Evolutionary conservation across 805 yeast species (phyloP).

Genomic region (Starmerella powellii): DNA sequence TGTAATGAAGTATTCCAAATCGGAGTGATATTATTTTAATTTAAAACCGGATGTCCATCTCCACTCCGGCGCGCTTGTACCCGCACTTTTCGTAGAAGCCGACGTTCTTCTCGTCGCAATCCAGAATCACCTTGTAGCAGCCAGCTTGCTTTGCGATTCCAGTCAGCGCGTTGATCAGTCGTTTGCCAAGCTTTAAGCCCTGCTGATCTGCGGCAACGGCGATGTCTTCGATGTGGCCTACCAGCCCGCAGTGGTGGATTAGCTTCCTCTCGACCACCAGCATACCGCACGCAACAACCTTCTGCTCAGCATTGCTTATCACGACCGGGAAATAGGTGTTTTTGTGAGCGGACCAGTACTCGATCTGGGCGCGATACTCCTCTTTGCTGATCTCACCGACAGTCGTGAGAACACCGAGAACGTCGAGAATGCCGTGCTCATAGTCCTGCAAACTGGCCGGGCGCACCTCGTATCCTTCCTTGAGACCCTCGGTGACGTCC

Average conservation of each 20-base stretch:
- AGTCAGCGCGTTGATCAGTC: constrained; percentile 50
- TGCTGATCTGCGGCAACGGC: constrained; percentile 65
- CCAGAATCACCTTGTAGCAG: constrained; percentile 80
- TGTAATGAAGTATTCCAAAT: background rate
- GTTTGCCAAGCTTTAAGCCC: constrained; percentile 69
- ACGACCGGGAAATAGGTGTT: constrained; percentile 59
- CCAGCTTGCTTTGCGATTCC: constrained; percentile 47
- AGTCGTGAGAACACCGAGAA: constrained; percentile 58
- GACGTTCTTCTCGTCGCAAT: constrained; percentile 73
- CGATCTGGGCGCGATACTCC: constrained; percentile 41
- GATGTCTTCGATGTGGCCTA: constrained; percentile 93
- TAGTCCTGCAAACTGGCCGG: constrained; percentile 45
- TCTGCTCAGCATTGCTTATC: constrained; percentile 40
- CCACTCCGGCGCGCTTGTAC: constrained; percentile 37
- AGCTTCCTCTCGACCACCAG: constrained; percentile 63
- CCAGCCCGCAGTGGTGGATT: constrained; percentile 72
- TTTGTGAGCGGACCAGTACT: constrained; percentile 43
- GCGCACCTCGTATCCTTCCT: constrained; percentile 61
- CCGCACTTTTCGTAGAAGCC: constrained; percentile 87
- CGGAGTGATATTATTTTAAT: background rate
- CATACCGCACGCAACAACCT: constrained; percentile 74
- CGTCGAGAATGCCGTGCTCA: constrained; percentile 47
- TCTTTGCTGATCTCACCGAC: constrained; percentile 58
- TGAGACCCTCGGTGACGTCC: constrained; percentile 27
- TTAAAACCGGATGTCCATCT: constrained; percentile 25